Percentiles rank a stretch among this genome's conserved stretches.
These are phyloP conservation scores for Apiosordaria backusii DNA, from an alignment of 495 filamentous ascomycete genomes.

Conservation along the genomic window DNA sequence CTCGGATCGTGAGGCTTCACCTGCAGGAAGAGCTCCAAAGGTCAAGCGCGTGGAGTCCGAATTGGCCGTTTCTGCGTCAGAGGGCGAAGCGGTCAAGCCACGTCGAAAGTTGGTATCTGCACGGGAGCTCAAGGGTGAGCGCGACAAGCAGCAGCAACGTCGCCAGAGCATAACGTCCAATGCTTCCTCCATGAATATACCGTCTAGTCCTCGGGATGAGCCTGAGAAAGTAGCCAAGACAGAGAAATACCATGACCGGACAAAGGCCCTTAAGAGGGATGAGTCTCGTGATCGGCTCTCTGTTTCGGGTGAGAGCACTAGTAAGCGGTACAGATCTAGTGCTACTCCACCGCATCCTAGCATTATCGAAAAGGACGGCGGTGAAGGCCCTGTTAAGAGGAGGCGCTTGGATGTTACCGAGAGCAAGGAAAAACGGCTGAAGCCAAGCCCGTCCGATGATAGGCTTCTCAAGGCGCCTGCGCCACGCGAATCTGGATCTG, in stretches of 20 bases:
- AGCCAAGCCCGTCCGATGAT: constrained; percentile 40
- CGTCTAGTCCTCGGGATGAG: constrained; percentile 44
- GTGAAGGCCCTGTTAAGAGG: constrained; percentile 51
- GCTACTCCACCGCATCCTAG: constrained; percentile 62
- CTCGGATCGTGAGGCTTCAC: constrained; percentile 53
- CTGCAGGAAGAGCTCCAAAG: constrained; percentile 41
- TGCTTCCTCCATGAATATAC: constrained; percentile 40
- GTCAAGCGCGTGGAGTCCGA: constrained; percentile 49
- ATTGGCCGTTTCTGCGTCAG: constrained; percentile 43
- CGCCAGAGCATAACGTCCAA: constrained; percentile 49
- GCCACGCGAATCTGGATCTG: constrained; percentile 33
- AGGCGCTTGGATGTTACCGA: constrained; percentile 45
- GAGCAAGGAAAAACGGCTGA: constrained; percentile 40
- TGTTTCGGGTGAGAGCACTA: constrained; percentile 44
- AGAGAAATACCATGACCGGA: constrained; percentile 48
- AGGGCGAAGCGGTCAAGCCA: constrained; percentile 53
- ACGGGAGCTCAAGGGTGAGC: constrained; percentile 54
- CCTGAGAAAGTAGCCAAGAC: constrained; percentile 35
- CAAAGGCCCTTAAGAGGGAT: constrained; percentile 51
- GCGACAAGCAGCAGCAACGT: constrained; percentile 51
- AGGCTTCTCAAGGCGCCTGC: constrained; percentile 36
- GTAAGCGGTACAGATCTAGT: constrained; percentile 66
- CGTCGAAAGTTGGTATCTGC: constrained; percentile 58
- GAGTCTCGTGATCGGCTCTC: constrained; percentile 53
- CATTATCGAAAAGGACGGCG: constrained; percentile 50